Evolutionary conservation across 2,329 filamentous ascomycete genomes (phyloP).

Genomic region (Talaromyces sp.): DNA sequence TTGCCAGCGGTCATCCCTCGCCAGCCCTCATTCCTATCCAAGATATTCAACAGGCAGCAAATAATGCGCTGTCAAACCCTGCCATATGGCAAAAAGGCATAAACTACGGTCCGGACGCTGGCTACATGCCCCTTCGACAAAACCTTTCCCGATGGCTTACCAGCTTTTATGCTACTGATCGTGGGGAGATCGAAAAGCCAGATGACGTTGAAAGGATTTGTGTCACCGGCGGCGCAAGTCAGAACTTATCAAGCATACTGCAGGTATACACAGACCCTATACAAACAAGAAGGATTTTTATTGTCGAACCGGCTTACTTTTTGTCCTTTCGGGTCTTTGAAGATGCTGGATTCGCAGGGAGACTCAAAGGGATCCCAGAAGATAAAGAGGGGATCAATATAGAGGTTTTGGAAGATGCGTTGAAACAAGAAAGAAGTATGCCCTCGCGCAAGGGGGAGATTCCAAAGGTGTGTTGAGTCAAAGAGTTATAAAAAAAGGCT

Average conservation of each 20-base stretch:
- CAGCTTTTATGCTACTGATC: not conserved
- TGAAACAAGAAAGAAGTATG: not conserved
- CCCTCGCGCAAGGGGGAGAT: not conserved
- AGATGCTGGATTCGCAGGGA: conserved; percentile 3
- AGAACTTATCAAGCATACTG: not conserved
- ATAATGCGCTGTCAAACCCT: not conserved
- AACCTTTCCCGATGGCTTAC: not conserved
- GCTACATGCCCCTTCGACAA: not conserved
- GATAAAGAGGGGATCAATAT: conserved; percentile 1
- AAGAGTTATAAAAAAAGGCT: not conserved
- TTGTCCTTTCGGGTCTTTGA: conserved; percentile 1
- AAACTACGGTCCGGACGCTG: conserved; percentile 1
- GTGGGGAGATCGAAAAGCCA: not conserved
- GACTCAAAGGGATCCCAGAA: conserved; percentile 1
- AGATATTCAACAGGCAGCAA: not conserved
- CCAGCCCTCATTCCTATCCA: conserved; percentile 1
- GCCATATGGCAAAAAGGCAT: not conserved
- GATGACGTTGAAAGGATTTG: conserved; percentile 2
- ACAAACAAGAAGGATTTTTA: not conserved
- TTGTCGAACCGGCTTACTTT: conserved; percentile 1
- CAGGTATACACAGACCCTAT: not conserved
- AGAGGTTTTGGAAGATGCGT: not conserved
- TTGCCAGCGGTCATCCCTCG: not conserved
- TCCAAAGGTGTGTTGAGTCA: not conserved
- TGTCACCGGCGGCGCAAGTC: conserved; percentile 2